phyloP scores from a whole-genome alignment of 2,329 filamentous ascomycete species.

The Colletotrichum incanum region DNA sequence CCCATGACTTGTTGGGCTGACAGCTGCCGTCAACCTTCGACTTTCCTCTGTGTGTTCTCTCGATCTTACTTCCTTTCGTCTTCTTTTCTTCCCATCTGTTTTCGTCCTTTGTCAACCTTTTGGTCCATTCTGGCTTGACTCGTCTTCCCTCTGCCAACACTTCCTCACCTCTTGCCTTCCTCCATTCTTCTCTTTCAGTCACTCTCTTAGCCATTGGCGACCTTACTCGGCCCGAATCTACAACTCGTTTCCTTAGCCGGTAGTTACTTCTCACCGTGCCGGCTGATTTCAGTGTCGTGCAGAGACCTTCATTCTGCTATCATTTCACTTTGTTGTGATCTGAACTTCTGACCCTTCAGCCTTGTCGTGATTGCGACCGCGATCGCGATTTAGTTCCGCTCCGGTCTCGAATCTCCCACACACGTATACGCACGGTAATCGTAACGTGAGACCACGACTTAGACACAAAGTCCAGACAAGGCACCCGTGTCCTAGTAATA shows the following conservation, averaged over 20 bases:
- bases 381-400: background rate
- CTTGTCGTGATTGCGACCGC: background rate
- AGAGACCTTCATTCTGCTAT: background rate
- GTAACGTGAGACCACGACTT: background rate
- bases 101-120: background rate
- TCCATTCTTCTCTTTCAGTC: slow-evolving; percentile 5
- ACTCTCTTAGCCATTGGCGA: background rate
- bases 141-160: background rate
- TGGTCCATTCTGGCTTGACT: background rate
- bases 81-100: background rate
- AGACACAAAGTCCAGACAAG: background rate
- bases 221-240: background rate
- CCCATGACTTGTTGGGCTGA: background rate
- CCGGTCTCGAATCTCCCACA: background rate
- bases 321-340: too few relatives aligned
- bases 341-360: background rate
- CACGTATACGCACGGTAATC: background rate
- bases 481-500: background rate
- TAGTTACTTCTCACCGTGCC: background rate
- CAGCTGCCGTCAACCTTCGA: background rate
- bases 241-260: background rate
- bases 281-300: background rate
- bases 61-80: background rate
- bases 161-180: background rate
- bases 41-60: background rate